Conservation (phyloP, 106 monocot species). For the Apostasia ramifera region DNA sequence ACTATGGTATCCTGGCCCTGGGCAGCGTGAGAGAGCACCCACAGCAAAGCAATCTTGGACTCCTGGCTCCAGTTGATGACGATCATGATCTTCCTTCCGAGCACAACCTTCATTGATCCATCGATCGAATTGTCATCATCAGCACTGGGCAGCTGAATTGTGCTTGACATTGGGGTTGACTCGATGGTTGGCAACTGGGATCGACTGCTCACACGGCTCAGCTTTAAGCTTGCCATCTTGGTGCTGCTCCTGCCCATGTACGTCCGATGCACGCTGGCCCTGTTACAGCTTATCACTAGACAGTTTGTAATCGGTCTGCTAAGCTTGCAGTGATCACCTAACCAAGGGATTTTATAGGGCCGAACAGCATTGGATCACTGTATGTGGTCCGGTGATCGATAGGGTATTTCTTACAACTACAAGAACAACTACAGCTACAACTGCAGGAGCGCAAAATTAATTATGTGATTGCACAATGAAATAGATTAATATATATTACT, state of each 20-base stretch:
- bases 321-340: no score
- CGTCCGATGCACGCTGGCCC: no score
- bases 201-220: not conserved
- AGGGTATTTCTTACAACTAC: no score
- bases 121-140: not conserved
- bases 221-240: conserved; percentile 6
- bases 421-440: no score
- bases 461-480: no score
- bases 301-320: no score
- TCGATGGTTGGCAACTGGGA: not conserved
- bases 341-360: no score
- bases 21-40: conserved; percentile 34
- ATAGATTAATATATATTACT: no score
- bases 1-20: conserved; percentile 33
- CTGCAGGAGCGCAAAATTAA: no score
- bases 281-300: no score
- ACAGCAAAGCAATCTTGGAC: conserved; percentile 32
- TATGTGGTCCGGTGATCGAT: no score
- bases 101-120: not conserved
- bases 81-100: conserved; percentile 25
- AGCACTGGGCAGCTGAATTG: not conserved
- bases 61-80: conserved; percentile 26
- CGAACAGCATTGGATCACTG: no score
- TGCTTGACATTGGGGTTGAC: conserved; percentile 5
- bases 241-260: not conserved